These are phyloP conservation scores for Phytophthora nicotianae DNA, from an alignment of 352 stramenopile genomes.

Conservation along the genomic window DNA sequence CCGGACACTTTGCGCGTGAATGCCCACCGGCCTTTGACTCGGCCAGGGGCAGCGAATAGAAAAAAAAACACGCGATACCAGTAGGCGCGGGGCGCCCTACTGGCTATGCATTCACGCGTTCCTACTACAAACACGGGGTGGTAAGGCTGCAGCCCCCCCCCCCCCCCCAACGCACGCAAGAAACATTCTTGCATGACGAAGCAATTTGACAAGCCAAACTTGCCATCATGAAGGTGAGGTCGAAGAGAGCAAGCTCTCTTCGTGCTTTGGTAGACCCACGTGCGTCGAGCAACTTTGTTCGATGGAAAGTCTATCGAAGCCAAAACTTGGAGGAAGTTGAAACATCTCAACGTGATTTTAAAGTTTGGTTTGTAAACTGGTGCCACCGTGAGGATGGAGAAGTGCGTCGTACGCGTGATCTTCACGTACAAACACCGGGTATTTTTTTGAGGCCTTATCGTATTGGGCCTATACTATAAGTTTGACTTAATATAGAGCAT, in stretches of 20 bases:
- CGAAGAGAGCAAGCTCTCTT: not conserved
- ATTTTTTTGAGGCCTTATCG: not conserved
- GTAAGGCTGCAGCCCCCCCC: not conserved
- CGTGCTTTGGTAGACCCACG: not conserved
- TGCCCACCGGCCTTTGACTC: not conserved
- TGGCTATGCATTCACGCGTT: not conserved
- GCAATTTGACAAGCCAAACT: not conserved
- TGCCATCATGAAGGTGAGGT: not conserved
- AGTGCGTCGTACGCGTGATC: not conserved
- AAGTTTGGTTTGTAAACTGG: no score
- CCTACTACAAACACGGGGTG: not conserved
- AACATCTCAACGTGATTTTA: not conserved
- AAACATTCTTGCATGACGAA: not conserved
- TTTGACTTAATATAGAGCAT: not conserved
- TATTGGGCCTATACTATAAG: not conserved
- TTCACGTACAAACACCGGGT: not conserved
- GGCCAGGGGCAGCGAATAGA: not conserved
- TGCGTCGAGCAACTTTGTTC: not conserved
- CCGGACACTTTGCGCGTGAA: not conserved
- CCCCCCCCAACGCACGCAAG: no score
- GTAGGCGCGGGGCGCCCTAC: not conserved
- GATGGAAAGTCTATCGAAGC: not conserved
- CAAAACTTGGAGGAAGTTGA: not conserved
- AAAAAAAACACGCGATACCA: not conserved
- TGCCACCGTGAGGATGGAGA: not conserved